A percentile compares a stretch with the other conserved stretches of the same genome.
Conservation (phyloP, 768 basidiomycete species). For the Russula abietina region DNA sequence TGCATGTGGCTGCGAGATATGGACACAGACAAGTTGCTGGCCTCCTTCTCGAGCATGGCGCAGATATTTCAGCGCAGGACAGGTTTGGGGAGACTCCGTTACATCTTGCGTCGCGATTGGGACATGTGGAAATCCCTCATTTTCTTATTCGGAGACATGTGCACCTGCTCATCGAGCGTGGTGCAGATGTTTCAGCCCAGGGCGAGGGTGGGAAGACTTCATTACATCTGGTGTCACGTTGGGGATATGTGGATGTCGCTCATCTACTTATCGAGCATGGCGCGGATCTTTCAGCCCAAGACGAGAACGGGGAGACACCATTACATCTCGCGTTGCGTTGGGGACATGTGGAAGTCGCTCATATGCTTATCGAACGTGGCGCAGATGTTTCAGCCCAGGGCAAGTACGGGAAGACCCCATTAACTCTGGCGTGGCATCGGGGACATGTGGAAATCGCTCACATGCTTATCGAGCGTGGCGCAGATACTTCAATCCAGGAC, state of each 20-base stretch:
- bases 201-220: too few species aligned
- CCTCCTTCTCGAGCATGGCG: background rate
- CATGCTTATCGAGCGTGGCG: too few species aligned
- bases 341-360: background rate
- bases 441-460: background rate
- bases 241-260: background rate
- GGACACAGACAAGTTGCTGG: background rate
- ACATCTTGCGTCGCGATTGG: too few species aligned
- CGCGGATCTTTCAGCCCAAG: background rate
- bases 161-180: too few species aligned
- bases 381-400: background rate
- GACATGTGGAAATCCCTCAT: too few species aligned
- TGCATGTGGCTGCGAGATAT: background rate
- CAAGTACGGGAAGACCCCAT: background rate
- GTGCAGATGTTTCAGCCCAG: too few species aligned
- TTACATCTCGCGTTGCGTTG: background rate
- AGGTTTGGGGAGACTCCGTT: background rate
- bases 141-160: too few species aligned
- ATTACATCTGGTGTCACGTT: background rate
- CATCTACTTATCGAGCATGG: background rate
- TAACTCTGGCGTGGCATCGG: background rate
- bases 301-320: background rate
- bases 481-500: too few species aligned
- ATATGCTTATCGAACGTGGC: background rate
- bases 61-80: background rate